A percentile compares a stretch with the other conserved stretches of the same genome.
Evolutionary conservation across 805 yeast genomes (phyloP).

Genomic region (Teunomyces gatunensis): DNA sequence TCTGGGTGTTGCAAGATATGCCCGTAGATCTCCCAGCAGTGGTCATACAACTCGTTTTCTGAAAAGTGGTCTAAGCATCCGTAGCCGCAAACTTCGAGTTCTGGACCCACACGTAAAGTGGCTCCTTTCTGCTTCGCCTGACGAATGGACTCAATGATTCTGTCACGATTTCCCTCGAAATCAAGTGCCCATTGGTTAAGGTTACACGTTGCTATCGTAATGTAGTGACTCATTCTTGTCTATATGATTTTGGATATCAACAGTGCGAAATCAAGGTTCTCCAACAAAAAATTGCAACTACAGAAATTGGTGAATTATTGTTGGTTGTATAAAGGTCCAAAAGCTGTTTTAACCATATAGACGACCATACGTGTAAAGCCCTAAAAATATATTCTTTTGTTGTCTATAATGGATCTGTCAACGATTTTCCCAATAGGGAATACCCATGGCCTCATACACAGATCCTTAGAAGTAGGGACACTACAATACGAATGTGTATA

Average conservation of each 20-base stretch:
- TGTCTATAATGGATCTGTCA: too few species aligned
- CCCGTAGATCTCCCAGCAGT: slow-evolving; percentile 92
- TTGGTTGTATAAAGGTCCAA: too few species aligned
- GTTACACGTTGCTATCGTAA: slow-evolving; percentile 91
- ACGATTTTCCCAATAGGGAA: too few species aligned
- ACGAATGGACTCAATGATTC: slow-evolving; percentile 77
- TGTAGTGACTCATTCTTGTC: slow-evolving; percentile 70
- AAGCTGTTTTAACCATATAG: too few species aligned
- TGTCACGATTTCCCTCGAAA: slow-evolving; percentile 93
- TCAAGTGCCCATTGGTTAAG: slow-evolving; percentile 98
- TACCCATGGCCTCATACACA: too few species aligned
- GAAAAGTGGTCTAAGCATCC: slow-evolving; percentile 93
- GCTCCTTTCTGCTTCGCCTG: slow-evolving; percentile 79
- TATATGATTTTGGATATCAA: neutral
- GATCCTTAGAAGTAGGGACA: too few species aligned
- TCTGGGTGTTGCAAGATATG: slow-evolving; percentile 66
- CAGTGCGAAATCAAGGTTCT: neutral
- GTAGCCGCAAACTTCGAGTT: slow-evolving; percentile 90
- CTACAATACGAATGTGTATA: too few species aligned
- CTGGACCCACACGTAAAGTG: slow-evolving; percentile 91
- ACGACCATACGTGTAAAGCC: too few species aligned
- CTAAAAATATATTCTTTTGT: too few species aligned
- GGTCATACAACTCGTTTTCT: slow-evolving; percentile 83
- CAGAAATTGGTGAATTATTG: too few species aligned
- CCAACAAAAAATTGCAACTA: neutral